Evolutionary conservation across 495 filamentous ascomycete genomes (phyloP).

Genomic region (Oidiodendron maius): DNA sequence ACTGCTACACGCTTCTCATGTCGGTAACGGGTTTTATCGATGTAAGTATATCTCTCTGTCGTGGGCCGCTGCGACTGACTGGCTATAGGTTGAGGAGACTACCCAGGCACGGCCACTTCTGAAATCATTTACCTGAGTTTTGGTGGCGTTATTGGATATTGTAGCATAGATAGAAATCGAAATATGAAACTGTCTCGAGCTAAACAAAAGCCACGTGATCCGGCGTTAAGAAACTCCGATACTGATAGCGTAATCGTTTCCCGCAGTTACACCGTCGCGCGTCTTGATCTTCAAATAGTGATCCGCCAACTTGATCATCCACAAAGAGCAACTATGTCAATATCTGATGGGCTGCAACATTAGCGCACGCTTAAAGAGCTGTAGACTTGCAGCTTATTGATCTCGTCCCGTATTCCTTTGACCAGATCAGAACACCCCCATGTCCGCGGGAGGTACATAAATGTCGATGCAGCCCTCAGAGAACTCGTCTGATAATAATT

Average conservation of each 20-base stretch:
- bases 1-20: conserved; percentile 52
- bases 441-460: conserved; percentile 14
- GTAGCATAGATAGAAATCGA: neutral
- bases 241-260: no score
- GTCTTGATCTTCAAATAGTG: no score
- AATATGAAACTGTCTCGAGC: neutral
- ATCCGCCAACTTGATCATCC: no score
- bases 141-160: no score
- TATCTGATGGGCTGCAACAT: neutral
- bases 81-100: conserved; percentile 16
- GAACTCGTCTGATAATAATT: conserved; percentile 14
- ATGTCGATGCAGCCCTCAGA: conserved; percentile 20
- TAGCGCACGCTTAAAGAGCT: neutral
- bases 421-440: conserved; percentile 10
- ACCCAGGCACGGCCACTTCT: conserved; percentile 11
- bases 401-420: neutral
- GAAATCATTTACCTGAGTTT: conserved; percentile 15
- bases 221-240: neutral
- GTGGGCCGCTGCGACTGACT: neutral
- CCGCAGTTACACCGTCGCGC: neutral
- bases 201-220: neutral
- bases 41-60: conserved; percentile 28
- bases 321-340: no score
- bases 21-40: conserved; percentile 55
- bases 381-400: neutral